Percentiles rank a stretch among this genome's conserved stretches.
Conservation (phyloP, 1,139 yeast species). For the Taiozyma onychis region DNA sequence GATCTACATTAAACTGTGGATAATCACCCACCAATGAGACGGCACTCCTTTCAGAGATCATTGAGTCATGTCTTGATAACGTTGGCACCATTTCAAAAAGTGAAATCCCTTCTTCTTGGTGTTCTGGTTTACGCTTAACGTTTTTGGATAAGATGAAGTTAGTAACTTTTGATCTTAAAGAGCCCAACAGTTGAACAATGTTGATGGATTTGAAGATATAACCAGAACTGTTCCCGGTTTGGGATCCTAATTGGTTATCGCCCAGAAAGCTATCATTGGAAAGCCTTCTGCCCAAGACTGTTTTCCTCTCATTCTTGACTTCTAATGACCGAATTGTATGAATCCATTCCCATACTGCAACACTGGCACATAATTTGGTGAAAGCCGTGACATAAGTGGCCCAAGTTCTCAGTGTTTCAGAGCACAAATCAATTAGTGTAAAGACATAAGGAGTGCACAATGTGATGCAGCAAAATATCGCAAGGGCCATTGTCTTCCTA, state of each 20-base stretch:
- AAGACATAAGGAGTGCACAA: conserved; percentile 30
- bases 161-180: background rate
- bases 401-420: conserved; percentile 39
- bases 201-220: conserved; percentile 20
- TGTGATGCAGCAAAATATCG: conserved; percentile 34
- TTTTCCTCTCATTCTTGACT: conserved; percentile 37
- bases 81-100: conserved; percentile 8
- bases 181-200: conserved; percentile 11
- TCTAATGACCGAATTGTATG: conserved; percentile 39
- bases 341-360: conserved; percentile 50
- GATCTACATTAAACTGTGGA: conserved; percentile 23
- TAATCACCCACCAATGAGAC: conserved; percentile 20
- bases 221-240: background rate
- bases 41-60: conserved; percentile 10
- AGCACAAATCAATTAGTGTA: conserved; percentile 29
- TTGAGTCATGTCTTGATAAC: conserved; percentile 4
- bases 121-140: background rate
- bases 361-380: conserved; percentile 35
- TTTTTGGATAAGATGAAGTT: background rate
- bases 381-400: conserved; percentile 33
- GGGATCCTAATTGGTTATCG: conserved; percentile 5
- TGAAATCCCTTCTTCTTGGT: conserved; percentile 2
- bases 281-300: conserved; percentile 42
- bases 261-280: conserved; percentile 22
- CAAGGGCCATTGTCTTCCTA: conserved; percentile 36